A percentile compares a stretch with the other conserved stretches of the same genome.
Conservation (phyloP, 345 rosid genomes). For the Eucalyptus pumila region DNA sequence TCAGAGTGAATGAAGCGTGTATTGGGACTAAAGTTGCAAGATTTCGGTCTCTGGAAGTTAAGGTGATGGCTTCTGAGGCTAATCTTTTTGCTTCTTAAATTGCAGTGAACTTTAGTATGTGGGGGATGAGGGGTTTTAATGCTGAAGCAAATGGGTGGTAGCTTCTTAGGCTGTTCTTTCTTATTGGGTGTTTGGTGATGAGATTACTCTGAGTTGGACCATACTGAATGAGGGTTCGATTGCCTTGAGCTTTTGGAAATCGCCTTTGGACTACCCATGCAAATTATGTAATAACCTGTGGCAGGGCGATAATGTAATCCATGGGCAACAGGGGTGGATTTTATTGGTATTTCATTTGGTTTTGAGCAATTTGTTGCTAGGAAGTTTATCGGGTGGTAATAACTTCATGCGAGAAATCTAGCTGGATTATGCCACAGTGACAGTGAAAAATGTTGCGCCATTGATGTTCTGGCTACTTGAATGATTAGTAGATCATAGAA, state of each 20-base stretch:
- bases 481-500: not conserved
- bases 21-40: constrained; percentile 21
- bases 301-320: not conserved
- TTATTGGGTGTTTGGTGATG: not conserved
- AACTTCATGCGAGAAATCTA: not conserved
- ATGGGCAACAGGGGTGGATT: not conserved
- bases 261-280: not conserved
- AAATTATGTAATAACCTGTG: not conserved
- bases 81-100: not conserved
- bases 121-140: not conserved
- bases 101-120: not conserved
- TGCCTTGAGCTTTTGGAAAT: not conserved
- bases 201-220: not conserved
- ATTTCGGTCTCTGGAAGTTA: constrained; percentile 40
- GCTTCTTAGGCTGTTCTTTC: not conserved
- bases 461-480: not conserved
- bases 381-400: not conserved
- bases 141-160: not conserved
- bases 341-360: not conserved
- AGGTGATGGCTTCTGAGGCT: constrained; percentile 27
- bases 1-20: constrained; percentile 23
- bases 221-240: not conserved
- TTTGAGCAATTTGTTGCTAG: not conserved
- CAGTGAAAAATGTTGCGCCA: not conserved
- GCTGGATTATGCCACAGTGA: not conserved